phyloP scores from a whole-genome alignment of 306 rosid species.

The Lathyrus aphaca region DNA sequence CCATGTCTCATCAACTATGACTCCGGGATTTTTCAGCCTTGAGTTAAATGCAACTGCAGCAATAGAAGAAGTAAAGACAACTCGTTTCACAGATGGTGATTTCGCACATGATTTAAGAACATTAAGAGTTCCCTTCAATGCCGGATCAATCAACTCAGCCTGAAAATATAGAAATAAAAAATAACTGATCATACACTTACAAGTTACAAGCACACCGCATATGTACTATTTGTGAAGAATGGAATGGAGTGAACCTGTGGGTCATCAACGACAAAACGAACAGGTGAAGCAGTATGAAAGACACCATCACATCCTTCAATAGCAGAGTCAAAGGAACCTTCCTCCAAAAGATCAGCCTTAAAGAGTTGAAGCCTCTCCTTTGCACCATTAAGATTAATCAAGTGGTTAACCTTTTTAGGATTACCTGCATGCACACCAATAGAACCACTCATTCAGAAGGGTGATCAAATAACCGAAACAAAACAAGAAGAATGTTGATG shows the following conservation, averaged over 20 bases:
- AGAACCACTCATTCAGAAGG: too few relatives aligned
- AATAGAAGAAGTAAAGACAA: conserved; percentile 49
- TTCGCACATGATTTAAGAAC: conserved; percentile 56
- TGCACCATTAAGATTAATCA: conserved; percentile 59
- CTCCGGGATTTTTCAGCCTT: conserved; percentile 41
- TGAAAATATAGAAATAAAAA: too few relatives aligned
- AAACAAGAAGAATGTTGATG: neutral
- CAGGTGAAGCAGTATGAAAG: conserved; percentile 68
- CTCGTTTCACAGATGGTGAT: conserved; percentile 46
- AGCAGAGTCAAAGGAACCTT: conserved; percentile 53
- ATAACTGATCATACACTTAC: too few relatives aligned
- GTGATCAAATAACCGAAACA: too few relatives aligned
- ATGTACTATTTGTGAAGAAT: neutral
- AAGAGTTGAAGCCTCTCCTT: conserved; percentile 55
- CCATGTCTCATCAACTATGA: conserved; percentile 52
- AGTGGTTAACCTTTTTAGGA: conserved; percentile 49
- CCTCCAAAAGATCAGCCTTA: conserved; percentile 55
- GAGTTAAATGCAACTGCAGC: conserved; percentile 26
- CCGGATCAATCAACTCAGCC: conserved; percentile 51
- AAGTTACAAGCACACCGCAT: neutral
- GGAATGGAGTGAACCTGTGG: conserved; percentile 51
- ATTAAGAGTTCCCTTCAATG: conserved; percentile 56
- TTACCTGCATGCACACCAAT: conserved; percentile 40
- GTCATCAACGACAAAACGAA: conserved; percentile 22
- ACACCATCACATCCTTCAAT: conserved; percentile 58